These are phyloP conservation scores for Cicer cuneatum DNA, from an alignment of 306 rosid genomes.

Conservation along the genomic window DNA sequence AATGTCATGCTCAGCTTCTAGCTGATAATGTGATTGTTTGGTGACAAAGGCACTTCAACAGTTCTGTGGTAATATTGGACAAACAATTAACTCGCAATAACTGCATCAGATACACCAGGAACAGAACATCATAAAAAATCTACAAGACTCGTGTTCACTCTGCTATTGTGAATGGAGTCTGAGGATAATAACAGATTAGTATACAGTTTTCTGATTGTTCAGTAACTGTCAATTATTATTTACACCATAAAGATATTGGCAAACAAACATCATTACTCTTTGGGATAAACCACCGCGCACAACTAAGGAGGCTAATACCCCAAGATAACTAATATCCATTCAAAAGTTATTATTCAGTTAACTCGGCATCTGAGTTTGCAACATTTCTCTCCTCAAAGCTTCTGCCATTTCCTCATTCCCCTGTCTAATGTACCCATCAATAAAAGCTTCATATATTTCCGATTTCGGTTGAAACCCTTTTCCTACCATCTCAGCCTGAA, in stretches of 20 bases:
- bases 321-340: no score
- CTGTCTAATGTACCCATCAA: slow-evolving; percentile 58
- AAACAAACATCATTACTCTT: neutral
- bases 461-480: slow-evolving; percentile 63
- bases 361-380: slow-evolving; percentile 49
- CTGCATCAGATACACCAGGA: slow-evolving; percentile 17
- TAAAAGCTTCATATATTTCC: slow-evolving; percentile 65
- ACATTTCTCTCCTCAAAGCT: slow-evolving; percentile 68
- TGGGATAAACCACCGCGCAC: no score
- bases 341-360: slow-evolving; percentile 28
- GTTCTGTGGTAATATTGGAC: neutral
- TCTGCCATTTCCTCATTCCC: slow-evolving; percentile 71
- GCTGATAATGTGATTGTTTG: neutral
- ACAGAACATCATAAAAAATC: neutral
- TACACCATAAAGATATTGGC: slow-evolving; percentile 4
- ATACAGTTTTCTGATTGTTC: slow-evolving; percentile 9
- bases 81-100: neutral
- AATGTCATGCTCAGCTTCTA: neutral
- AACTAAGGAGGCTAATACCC: no score
- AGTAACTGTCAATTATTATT: slow-evolving; percentile 12
- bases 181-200: neutral
- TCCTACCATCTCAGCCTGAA: slow-evolving; percentile 89
- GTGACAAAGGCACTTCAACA: slow-evolving; percentile 6
- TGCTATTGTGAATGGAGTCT: neutral
- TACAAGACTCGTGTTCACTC: slow-evolving; percentile 9